Conservation (phyloP, 2,329 filamentous ascomycete species). For the Alternaria brassicae region DNA sequence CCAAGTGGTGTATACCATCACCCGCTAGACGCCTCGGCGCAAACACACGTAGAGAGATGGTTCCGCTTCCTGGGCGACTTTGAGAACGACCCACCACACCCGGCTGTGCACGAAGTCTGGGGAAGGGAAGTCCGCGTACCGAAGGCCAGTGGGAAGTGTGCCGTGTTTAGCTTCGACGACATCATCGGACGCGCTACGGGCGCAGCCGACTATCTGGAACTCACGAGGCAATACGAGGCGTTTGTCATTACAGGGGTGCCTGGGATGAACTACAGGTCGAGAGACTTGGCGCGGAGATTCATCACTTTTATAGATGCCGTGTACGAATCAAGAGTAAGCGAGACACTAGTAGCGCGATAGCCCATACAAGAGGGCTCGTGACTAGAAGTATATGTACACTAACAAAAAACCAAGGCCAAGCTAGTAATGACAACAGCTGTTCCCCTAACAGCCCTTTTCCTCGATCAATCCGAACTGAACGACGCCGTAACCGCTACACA, state of each 20-base stretch:
- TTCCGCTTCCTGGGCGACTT: constrained; percentile 92
- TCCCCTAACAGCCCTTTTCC: constrained; percentile 84
- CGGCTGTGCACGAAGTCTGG: constrained; percentile 86
- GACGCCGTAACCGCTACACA: constrained; percentile 54
- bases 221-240: constrained; percentile 87
- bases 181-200: constrained; percentile 87
- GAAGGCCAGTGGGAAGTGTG: constrained; percentile 83
- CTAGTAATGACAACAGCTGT: constrained; percentile 90
- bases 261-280: constrained; percentile 84
- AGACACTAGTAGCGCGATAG: neutral
- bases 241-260: constrained; percentile 93
- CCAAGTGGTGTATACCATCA: constrained; percentile 94
- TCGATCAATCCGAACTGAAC: constrained; percentile 65
- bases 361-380: neutral
- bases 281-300: constrained; percentile 89
- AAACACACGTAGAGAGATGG: constrained; percentile 89
- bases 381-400: neutral
- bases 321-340: constrained; percentile 73
- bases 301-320: constrained; percentile 98
- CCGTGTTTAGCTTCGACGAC: constrained; percentile 91
- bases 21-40: constrained; percentile 78
- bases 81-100: constrained; percentile 74
- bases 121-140: constrained; percentile 89
- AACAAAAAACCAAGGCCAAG: constrained; percentile 75
- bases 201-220: constrained; percentile 92